Conservation (phyloP, 495 filamentous ascomycete species). For the Aspergillus ostianus region DNA sequence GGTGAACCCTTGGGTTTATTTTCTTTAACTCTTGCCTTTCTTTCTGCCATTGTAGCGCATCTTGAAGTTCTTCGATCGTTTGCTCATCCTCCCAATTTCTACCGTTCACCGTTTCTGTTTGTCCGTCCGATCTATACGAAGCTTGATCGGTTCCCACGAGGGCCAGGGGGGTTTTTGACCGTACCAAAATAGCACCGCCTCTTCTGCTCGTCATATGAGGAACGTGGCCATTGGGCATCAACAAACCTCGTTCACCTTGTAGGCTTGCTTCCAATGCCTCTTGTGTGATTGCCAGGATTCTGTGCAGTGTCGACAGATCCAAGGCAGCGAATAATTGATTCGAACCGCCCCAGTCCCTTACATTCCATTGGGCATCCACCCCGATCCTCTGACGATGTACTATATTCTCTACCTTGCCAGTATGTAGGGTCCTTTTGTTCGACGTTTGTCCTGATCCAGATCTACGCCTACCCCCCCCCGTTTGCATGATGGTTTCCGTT, state of each 20-base stretch:
- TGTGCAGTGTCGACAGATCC: conserved; percentile 29
- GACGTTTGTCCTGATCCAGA: neutral
- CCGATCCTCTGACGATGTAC: conserved; percentile 48
- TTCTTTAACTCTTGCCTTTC: conserved; percentile 8
- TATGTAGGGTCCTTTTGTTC: conserved; percentile 39
- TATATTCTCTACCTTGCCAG: conserved; percentile 69
- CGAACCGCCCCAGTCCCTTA: conserved; percentile 18
- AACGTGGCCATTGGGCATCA: conserved; percentile 36
- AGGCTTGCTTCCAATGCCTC: conserved; percentile 30
- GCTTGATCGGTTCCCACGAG: conserved; percentile 15
- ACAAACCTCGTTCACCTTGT: conserved; percentile 21
- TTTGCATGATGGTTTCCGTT: neutral
- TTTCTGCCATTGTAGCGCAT: conserved; percentile 16
- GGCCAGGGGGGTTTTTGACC: conserved; percentile 15
- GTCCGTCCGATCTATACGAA: conserved; percentile 13
- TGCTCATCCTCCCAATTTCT: conserved; percentile 14
- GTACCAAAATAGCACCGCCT: conserved; percentile 15
- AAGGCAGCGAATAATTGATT: conserved; percentile 25
- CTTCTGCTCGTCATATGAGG: conserved; percentile 12
- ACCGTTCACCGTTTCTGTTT: conserved; percentile 13
- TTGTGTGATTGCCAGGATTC: conserved; percentile 32
- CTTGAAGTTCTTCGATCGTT: conserved; percentile 11
- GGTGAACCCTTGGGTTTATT: conserved; percentile 12
- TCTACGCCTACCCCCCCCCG: neutral
- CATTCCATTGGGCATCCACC: conserved; percentile 23